A percentile compares a stretch with the other conserved stretches of the same genome.
These are phyloP conservation scores for Endoconidiophora polonica DNA, from an alignment of 2,329 filamentous ascomycete species.

Conservation along the genomic window DNA sequence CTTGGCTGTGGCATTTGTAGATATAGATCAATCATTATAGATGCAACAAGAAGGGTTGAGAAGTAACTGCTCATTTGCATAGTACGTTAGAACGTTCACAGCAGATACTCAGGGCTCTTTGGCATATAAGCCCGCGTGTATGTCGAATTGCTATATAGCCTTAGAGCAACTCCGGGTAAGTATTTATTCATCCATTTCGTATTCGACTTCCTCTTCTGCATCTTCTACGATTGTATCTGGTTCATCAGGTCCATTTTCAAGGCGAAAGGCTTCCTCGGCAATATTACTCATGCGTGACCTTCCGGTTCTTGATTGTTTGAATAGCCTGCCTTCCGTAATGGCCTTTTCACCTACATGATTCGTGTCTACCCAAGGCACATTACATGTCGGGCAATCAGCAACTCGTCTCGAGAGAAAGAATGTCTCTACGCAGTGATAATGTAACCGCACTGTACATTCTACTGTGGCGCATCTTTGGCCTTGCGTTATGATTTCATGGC, in stretches of 20 bases:
- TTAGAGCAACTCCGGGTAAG: too few species aligned
- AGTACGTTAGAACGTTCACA: too few species aligned
- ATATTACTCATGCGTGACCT: constrained; percentile 21
- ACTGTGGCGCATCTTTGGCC: constrained; percentile 59
- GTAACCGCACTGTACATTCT: constrained; percentile 53
- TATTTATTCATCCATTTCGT: constrained; percentile 6
- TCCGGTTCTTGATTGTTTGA: constrained; percentile 24
- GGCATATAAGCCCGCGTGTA: too few species aligned
- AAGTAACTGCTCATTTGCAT: too few species aligned
- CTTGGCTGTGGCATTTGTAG: too few species aligned
- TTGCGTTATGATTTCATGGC: constrained; percentile 74
- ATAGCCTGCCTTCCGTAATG: constrained; percentile 36
- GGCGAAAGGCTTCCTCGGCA: constrained; percentile 21
- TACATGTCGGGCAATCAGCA: constrained; percentile 48
- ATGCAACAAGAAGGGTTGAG: too few species aligned
- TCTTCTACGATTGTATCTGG: constrained; percentile 17
- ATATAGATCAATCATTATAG: too few species aligned
- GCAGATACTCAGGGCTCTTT: too few species aligned
- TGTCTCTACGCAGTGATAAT: constrained; percentile 57
- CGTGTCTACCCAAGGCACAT: constrained; percentile 30
- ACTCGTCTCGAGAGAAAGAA: constrained; percentile 53
- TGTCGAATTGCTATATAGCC: too few species aligned
- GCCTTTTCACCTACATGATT: constrained; percentile 40
- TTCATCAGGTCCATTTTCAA: constrained; percentile 18
- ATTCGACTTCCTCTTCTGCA: constrained; percentile 18